Base-by-base conservation (phyloP, 306 rosid species). In the Inga laurina region DNA sequence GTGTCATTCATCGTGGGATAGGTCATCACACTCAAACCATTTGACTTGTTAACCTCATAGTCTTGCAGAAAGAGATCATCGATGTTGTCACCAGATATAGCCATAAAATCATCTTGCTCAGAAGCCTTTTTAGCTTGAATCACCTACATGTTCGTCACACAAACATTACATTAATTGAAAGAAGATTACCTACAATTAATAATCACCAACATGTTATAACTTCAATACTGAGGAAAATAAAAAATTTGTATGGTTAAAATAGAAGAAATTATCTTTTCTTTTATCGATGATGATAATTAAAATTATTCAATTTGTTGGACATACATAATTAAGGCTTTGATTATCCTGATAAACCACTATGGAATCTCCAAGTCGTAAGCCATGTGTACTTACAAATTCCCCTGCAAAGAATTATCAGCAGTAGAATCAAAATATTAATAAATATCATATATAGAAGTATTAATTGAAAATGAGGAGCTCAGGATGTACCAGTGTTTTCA, bases 401-500 rank as follows among this genome's bases (percentile, higher is more conserved):
- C 99, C 99, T 95, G 86, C 34, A 49, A 87, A 44, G 2, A 79
- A 82, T 30, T 0, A 27, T 75, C 21, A 22, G 14, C 76, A 18
- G 45, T 34, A 62, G 10, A 66, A 71, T n/a, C 66, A 59, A n/a
- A 22, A 59, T 3, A 34, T n/a, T 3, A 22, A n/a, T 71, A 72
- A 39, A 19, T 8, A 8, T 64, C 66, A 59, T 8, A 59, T 8
- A 56, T 22, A 59, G 30, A n/a, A 59, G 7, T 14, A n/a, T n/a
- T 10, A 3, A 3, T 22, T 59, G 32, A n/a, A 59, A 9, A 22
- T 10, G 5, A 10, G 15, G 32, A 46, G 21, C 76, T 32, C 66
- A 84, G 54, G 74, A 34, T 7, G n/a, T 93, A 95, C 99, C 99
- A 0, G 99, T 95, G 32, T 93, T 95, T 80, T 95, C 99, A 41